A percentile compares a stretch with the other conserved stretches of the same genome.
phyloP scores from a whole-genome alignment of 2,329 filamentous ascomycete species.

The Fusarium robinianum region DNA sequence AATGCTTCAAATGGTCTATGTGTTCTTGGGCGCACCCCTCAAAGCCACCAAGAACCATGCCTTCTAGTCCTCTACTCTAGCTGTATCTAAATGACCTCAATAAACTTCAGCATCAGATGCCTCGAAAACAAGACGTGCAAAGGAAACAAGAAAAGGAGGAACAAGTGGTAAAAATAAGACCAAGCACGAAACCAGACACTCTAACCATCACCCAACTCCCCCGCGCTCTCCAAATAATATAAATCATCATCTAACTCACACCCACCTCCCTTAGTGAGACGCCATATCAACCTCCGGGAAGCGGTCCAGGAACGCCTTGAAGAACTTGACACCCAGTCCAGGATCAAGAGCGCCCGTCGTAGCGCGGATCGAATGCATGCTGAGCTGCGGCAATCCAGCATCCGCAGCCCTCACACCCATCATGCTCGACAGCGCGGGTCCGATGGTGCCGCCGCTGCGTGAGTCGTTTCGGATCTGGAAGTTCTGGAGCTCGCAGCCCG shows the following conservation, averaged over 20 bases:
- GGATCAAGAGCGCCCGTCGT: conserved; percentile 87
- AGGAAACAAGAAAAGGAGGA: no score
- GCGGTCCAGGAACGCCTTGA: conserved; percentile 85
- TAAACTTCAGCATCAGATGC: no score
- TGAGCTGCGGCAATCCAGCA: conserved; percentile 86
- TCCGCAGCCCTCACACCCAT: conserved; percentile 86
- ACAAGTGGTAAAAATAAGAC: no score
- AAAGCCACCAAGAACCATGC: no score
- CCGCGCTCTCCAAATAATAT: conserved; percentile 5
- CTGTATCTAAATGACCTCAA: no score
- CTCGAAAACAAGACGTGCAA: no score
- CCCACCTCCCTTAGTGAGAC: no score
- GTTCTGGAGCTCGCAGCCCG: conserved; percentile 72
- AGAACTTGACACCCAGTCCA: conserved; percentile 83
- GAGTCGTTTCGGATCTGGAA: conserved; percentile 97
- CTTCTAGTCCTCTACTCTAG: no score
- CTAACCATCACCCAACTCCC: conserved; percentile 3
- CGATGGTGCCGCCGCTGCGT: conserved; percentile 90
- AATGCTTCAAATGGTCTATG: no score
- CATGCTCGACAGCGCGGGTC: conserved; percentile 79
- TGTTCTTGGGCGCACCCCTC: no score
- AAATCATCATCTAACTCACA: no score
- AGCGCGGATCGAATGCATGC: conserved; percentile 91
- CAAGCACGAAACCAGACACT: no score
- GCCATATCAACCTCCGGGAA: conserved; percentile 85